Base-by-base conservation (phyloP, 768 basidiomycete genomes). In the Chalciporus sphaerocephalus region DNA sequence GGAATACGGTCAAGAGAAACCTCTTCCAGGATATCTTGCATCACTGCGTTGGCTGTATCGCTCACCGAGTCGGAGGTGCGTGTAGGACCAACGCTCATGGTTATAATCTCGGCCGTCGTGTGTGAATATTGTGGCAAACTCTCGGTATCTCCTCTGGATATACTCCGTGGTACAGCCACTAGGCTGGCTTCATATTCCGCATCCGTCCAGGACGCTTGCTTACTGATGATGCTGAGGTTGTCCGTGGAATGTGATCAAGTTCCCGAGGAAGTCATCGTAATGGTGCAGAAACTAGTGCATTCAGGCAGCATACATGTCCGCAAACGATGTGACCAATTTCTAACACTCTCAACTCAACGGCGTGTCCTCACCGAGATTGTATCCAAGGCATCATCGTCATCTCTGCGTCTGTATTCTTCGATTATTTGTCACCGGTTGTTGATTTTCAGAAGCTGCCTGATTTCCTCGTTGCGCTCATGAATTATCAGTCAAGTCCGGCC, bases 161-260 rank as follows among this genome's bases (percentile, higher is more conserved):
- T 83, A 38, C 65, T 87, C 32, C 61, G 65, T 32, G 71, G 78
- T 33, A 46, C 83, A 56, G 61, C 74, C 13, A 46, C 42, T 4
- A 68, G 73, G 37, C 51, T 86, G 8, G 46, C 53, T 12, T 57
- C 55, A 2, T 74, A 72, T 53, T 55, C 71, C 40, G 88, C 76
- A 25, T 69, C 82, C 22, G 77, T 91, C 7, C 85, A 87, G 58
- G 89, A 92, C 47, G 80, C 80, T 4, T 80, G 79, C 48, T 64
- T 92, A 23, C 59, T 91, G 24, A 74, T 82, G 3, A 85, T 92
- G 82, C 64, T 90, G 27, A 74, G 87, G 42, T 51, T 89, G 23
- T 70, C 76, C 39, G 78, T 75, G 3, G 75, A 80, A 16, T 83
- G 80, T 54, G 74, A 78, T 9, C 67, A 74, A 18, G 58, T 85